phyloP scores from a whole-genome alignment of 176 grass and related monocot genomes.

The Leersia perrieri region DNA sequence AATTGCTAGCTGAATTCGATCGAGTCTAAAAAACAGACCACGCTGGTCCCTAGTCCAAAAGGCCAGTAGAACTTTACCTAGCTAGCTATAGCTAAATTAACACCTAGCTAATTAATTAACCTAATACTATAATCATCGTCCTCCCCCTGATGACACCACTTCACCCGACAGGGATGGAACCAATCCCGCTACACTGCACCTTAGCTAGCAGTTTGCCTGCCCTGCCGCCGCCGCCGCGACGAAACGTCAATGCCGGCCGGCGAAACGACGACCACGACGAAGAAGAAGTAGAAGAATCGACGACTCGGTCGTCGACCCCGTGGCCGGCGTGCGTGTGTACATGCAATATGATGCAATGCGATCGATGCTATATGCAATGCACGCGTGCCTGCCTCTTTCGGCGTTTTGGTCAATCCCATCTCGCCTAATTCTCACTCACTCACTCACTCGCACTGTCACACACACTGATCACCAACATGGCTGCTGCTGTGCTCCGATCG shows the following conservation, averaged over 20 bases:
- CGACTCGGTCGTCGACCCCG: neutral
- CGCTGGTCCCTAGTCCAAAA: neutral
- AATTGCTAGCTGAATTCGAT: neutral
- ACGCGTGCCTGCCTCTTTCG: neutral
- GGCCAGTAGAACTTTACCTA: too few relatives aligned
- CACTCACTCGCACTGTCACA: neutral
- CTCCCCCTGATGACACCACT: too few relatives aligned
- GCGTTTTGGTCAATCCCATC: neutral
- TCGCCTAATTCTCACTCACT: neutral
- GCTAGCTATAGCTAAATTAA: neutral
- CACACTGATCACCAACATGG: too few relatives aligned
- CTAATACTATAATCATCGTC: too few relatives aligned
- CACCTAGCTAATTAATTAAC: too few relatives aligned
- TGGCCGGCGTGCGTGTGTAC: neutral
- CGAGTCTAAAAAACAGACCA: constrained; percentile 1
- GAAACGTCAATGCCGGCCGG: too few relatives aligned
- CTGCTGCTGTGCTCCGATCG: too few relatives aligned
- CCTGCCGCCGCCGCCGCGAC: neutral
- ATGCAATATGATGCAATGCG: too few relatives aligned
- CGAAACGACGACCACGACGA: neutral
- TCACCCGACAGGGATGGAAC: neutral
- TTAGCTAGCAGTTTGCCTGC: too few relatives aligned
- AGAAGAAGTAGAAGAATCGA: too few relatives aligned
- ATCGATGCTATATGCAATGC: too few relatives aligned
- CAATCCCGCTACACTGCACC: neutral